Percentiles rank a stretch among this genome's conserved stretches.
Evolutionary conservation across 139 green algal genomes (phyloP).

Genomic region (Eudorina sp.): DNA sequence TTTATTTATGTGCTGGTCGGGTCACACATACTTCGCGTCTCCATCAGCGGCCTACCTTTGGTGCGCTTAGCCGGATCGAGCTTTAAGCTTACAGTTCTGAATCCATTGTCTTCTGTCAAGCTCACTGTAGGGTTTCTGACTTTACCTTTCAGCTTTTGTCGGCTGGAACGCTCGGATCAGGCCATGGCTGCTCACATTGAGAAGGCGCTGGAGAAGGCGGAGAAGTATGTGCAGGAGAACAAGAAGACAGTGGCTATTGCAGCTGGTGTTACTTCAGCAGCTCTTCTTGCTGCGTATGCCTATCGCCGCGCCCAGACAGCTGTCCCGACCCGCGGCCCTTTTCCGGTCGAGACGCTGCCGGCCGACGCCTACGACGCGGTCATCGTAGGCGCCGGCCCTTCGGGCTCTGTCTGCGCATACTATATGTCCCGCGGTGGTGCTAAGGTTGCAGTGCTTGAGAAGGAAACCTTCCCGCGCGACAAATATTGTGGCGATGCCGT

Average conservation of each 20-base stretch:
- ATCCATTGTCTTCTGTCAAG: no score
- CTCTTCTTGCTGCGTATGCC: constrained; percentile 45
- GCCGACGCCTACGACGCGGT: constrained; percentile 84
- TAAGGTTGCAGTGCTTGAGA: constrained; percentile 89
- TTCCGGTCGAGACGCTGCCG: constrained; percentile 74
- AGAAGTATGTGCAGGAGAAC: constrained; percentile 61
- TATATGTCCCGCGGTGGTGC: constrained; percentile 81
- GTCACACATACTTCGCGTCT: background rate
- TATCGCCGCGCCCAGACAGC: constrained; percentile 55
- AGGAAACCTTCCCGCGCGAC: constrained; percentile 89
- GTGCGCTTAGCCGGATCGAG: background rate
- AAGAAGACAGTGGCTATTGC: constrained; percentile 53
- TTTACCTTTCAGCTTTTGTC: background rate
- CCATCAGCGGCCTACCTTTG: background rate
- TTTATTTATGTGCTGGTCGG: no score
- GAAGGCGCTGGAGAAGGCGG: constrained; percentile 19
- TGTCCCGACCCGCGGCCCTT: constrained; percentile 68
- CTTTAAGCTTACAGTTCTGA: background rate
- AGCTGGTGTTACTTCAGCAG: constrained; percentile 49
- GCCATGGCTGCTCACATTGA: constrained; percentile 11
- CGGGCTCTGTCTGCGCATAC: constrained; percentile 79
- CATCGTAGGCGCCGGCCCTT: constrained; percentile 90
- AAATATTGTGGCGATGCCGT: constrained; percentile 88
- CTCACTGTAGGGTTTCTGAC: background rate
- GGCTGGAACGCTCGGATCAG: constrained; percentile 20